Evolutionary conservation across 768 basidiomycete genomes (phyloP), one percentile per base, ranked within the genome.

Genomic region (Fistulinella prunicolor): DNA sequence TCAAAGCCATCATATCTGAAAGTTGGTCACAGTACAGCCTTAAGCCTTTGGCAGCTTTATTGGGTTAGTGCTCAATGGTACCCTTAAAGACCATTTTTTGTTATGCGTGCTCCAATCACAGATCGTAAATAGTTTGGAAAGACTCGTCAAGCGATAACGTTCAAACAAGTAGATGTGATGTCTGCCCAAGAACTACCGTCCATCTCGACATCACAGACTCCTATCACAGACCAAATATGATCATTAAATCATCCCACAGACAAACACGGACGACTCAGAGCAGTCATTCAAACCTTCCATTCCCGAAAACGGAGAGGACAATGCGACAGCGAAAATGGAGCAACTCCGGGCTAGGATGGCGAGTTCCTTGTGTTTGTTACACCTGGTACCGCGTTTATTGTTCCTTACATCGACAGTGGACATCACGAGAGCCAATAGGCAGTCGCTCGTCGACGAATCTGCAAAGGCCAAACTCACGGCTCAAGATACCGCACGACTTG

Each of bases 361-460:
- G 44, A 26, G 54, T 38, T 41, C 44, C 23, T n/a, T 23, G 44
- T 9, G 14, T n/a, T 30, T n/a, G n/a, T n/a, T n/a, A n/a, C n/a
- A n/a, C n/a, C 49, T 20, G 6, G 12, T n/a, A 30, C 19, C 9
- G 4, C 49, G 17, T 3, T 9, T 17, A 23, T 20, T 24, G 4
- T 7, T 29, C 3, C 8, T 36, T 17, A 47, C 42, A 32, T 32
- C 7, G 19, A n/a, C 44, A 94, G 93, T 83, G 79, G 42, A 77
- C 80, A 23, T 89, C 92, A 73, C 88, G 1, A 81, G 77, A 59
- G 91, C 85, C 4, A 99, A 99, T 66, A 83, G 94, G 12, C 79
- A 81, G 28, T 88, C 93, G 2, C 73, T 98, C 14, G 75, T 96
- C 14, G 85, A 91, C 53, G 95, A 98, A 62, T 82, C 84, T 29